Evolutionary conservation across 2,329 filamentous ascomycete genomes (phyloP).

Genomic region (Aspergillus novoparasiticus): DNA sequence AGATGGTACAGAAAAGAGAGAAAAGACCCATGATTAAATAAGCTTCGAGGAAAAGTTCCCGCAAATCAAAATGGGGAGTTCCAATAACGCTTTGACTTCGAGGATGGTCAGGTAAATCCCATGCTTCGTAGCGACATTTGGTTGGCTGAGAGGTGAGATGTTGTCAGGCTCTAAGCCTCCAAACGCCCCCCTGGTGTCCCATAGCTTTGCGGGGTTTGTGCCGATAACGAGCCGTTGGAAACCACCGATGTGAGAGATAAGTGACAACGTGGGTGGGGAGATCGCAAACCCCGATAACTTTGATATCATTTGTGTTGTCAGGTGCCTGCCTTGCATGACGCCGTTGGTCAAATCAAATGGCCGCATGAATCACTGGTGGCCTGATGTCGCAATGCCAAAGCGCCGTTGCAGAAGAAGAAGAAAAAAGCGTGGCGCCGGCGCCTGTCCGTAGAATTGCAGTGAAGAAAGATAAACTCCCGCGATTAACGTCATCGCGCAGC

Average conservation of each 20-base stretch:
- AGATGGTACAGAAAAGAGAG: conserved; percentile 21
- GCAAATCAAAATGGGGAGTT: neutral
- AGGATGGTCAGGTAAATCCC: conserved; percentile 2
- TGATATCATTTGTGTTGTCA: conserved; percentile 14
- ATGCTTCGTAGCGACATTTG: neutral
- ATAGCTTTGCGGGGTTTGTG: conserved; percentile 18
- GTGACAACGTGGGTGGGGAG: conserved; percentile 10
- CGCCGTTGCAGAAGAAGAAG: conserved; percentile 18
- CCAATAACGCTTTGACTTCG: conserved; percentile 7
- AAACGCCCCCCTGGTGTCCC: neutral
- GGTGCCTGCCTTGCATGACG: conserved; percentile 9
- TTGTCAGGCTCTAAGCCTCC: neutral
- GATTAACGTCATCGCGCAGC: conserved; percentile 18
- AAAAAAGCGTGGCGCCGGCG: conserved; percentile 21
- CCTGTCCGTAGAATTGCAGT: conserved; percentile 8
- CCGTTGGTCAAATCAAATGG: neutral
- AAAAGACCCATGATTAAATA: conserved; percentile 3
- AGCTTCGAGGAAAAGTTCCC: neutral
- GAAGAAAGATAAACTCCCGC: conserved; percentile 1
- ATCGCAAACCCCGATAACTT: conserved; percentile 2
- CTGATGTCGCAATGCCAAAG: conserved; percentile 19
- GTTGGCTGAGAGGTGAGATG: neutral
- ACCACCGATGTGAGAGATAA: conserved; percentile 14
- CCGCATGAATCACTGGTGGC: conserved; percentile 9
- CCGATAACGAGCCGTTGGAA: conserved; percentile 14